Evolutionary conservation across 805 yeast genomes (phyloP), one percentile per base, ranked within the genome.

Genomic region (Lachancea meyersii): DNA sequence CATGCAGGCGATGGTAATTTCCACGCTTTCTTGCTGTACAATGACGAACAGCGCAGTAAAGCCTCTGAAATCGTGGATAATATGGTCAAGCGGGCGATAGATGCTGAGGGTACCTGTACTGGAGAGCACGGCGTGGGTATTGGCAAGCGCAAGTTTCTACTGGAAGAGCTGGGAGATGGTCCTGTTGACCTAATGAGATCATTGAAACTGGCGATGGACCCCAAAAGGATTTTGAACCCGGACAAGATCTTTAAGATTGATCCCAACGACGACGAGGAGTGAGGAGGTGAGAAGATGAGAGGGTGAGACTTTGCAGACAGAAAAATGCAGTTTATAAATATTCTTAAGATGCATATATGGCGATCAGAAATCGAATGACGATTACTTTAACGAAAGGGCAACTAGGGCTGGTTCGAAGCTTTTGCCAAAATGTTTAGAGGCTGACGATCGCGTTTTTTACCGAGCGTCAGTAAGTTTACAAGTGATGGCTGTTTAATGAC

Each of bases 51-150:
- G 49, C 52, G 66, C 16, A 61, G 64, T 1, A 60, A 59, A 18
- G 80, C 77, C 2, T 72, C 74, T 45, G 53, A 57, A 10, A 53
- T 82, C 10, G 80, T 82, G 11, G 70, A 72, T 21, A 68, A 75
- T 39, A 79, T 86, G 82, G 83, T 82, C 37, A 55, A 70, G 34
- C 59, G 80, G 31, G 94, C 91, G 0, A 64, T 86, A 14, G 72
- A 66, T 1, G 73, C 79, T 30, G 94, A 85, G 41, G 94, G 95
- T 1, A 86, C 95, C 1, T 80, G 87, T 50, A 82, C 88, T 4
- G 95, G 95, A 27, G 95, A 86, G 55, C 95, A 86, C 57, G 95
- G 95, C 11, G 76, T 86, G 31, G 95, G 95, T 7, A 72, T 80
- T 33, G 89, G 91, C 28, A 86, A 86, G 55, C 64, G 89, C 48